These are phyloP conservation scores for Pseudozyma sp. DNA, from an alignment of 1,284 basidiomycete genomes.

Conservation along the genomic window DNA sequence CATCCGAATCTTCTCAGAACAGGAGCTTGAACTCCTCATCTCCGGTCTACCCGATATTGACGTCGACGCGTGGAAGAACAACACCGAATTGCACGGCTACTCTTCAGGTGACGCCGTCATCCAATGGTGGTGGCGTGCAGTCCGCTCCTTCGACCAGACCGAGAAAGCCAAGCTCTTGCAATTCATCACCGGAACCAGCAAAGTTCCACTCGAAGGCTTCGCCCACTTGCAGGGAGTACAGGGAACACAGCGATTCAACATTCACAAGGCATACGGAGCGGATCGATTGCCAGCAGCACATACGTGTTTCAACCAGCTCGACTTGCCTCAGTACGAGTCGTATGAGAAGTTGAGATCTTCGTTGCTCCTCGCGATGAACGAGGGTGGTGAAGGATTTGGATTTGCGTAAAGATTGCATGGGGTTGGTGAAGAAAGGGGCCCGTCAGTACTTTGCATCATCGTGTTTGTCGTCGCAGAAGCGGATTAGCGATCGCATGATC, in stretches of 20 bases:
- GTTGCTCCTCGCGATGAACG: conserved; percentile 65
- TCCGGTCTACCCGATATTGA: conserved; percentile 98
- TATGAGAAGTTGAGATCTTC: conserved; percentile 60
- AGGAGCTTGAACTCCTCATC: conserved; percentile 96
- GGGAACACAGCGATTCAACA: conserved; percentile 94
- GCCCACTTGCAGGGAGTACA: conserved; percentile 92
- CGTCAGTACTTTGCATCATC: conserved; percentile 1
- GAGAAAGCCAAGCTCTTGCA: conserved; percentile 88
- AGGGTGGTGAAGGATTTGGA: conserved; percentile 68
- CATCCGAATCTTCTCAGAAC: conserved; percentile 85
- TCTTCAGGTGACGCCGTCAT: conserved; percentile 83
- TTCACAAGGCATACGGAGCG: conserved; percentile 90
- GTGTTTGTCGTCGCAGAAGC: conserved; percentile 16
- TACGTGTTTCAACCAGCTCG: conserved; percentile 76
- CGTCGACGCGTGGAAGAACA: conserved; percentile 96
- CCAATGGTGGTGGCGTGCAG: conserved; percentile 98
- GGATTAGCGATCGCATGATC: conserved; percentile 43
- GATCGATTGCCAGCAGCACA: conserved; percentile 89
- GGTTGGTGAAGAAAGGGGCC: neutral
- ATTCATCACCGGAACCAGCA: conserved; percentile 91
- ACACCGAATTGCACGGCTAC: conserved; percentile 90
- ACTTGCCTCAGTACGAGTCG: conserved; percentile 67
- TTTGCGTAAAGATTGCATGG: conserved; percentile 49
- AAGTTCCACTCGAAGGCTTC: conserved; percentile 94
- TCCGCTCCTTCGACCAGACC: conserved; percentile 96